Percentiles rank a stretch among this genome's conserved stretches.
Evolutionary conservation across 108 stramenopile genomes (phyloP).

Genomic region (Aurantiochytrium sp.): DNA sequence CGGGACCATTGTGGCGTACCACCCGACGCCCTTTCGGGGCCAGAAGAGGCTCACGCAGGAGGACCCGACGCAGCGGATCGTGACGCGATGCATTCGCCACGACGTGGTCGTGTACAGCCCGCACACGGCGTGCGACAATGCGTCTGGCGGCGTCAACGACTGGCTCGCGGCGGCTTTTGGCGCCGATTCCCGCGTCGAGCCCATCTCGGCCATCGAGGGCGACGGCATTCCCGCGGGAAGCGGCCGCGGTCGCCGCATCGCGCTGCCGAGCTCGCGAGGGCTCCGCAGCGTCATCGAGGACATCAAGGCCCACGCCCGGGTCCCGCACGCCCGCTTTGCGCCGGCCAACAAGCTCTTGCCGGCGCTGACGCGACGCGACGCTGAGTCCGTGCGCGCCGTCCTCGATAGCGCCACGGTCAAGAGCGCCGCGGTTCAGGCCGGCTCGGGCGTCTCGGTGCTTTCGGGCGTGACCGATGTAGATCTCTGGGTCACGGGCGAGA

Average conservation of each 20-base stretch:
- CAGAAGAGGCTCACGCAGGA: neutral
- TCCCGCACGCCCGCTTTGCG: constrained; percentile 21
- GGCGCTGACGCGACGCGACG: neutral
- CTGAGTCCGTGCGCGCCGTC: neutral
- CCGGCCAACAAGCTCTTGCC: neutral
- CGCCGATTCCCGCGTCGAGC: neutral
- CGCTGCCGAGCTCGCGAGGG: neutral
- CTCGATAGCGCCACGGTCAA: neutral
- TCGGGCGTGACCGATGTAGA: neutral
- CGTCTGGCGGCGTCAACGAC: constrained; percentile 15
- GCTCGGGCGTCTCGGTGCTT: neutral
- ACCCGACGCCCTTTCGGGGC: constrained; percentile 21
- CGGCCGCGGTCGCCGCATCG: neutral
- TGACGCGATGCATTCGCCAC: neutral
- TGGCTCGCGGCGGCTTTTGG: neutral
- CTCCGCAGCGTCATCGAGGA: neutral
- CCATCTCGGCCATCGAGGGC: neutral
- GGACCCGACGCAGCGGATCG: neutral
- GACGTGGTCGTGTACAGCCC: constrained; percentile 27
- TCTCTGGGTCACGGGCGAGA: constrained; percentile 20
- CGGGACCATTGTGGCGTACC: constrained; percentile 13
- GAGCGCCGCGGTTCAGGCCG: neutral
- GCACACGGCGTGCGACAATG: constrained; percentile 20
- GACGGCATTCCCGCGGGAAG: neutral
- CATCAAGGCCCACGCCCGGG: neutral